Evolutionary conservation across 306 rosid species (phyloP).

Genomic region (Dalbergia cochinchinensis): DNA sequence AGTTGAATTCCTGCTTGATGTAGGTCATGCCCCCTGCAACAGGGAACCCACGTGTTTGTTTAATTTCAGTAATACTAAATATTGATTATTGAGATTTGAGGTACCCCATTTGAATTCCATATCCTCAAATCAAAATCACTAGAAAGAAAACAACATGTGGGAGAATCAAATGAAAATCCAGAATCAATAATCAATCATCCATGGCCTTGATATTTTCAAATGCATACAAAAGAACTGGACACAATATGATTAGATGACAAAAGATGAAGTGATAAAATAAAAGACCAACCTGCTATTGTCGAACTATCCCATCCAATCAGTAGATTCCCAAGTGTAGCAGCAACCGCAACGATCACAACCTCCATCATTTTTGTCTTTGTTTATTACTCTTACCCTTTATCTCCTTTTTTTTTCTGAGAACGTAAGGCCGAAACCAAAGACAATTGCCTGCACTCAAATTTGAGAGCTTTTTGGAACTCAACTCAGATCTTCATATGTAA

Average conservation of each 20-base stretch:
- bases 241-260: not conserved
- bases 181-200: not conserved
- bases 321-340: constrained; percentile 92
- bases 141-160: not conserved
- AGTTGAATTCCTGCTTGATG: constrained; percentile 78
- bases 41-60: constrained; percentile 31
- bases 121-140: not conserved
- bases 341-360: constrained; percentile 83
- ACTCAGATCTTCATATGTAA: not conserved
- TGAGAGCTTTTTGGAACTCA: not conserved
- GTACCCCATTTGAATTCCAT: constrained; percentile 4
- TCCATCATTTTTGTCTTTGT: constrained; percentile 59
- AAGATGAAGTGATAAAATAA: not conserved
- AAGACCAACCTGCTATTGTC: constrained; percentile 78
- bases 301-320: constrained; percentile 98
- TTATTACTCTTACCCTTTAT: not conserved
- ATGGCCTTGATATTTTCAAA: constrained; percentile 1
- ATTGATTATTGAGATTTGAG: not conserved
- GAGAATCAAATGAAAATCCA: not conserved
- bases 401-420: not conserved
- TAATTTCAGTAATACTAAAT: constrained; percentile 18
- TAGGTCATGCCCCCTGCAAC: constrained; percentile 82
- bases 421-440: not conserved
- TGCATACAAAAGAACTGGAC: not conserved
- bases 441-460: not conserved